Evolutionary conservation across 2,329 filamentous ascomycete genomes (phyloP).

Genomic region (Aspergillus caelatus): DNA sequence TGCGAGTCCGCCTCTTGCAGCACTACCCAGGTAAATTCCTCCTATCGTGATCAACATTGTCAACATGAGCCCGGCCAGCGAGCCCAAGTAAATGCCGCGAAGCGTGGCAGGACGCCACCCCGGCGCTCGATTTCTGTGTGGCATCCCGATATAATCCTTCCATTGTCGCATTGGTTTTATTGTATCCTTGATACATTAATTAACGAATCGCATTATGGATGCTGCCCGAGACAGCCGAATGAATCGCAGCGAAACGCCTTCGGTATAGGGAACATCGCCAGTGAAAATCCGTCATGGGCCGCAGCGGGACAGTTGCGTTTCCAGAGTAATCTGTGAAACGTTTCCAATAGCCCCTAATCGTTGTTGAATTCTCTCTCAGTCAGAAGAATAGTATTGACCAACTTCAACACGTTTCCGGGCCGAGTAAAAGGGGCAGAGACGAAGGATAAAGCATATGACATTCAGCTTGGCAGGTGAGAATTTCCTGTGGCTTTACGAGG

Average conservation of each 20-base stretch:
- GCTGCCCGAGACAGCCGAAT: background rate
- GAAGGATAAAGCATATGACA: background rate
- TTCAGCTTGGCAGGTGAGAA: background rate
- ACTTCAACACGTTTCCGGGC: background rate
- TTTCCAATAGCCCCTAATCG: no score
- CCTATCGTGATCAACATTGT: constrained; percentile 7
- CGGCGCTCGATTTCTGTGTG: background rate
- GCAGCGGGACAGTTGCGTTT: background rate
- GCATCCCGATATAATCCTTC: background rate
- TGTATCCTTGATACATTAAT: background rate
- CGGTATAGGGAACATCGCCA: background rate
- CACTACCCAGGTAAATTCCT: constrained; percentile 6
- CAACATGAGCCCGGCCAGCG: constrained; percentile 6
- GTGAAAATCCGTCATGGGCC: background rate
- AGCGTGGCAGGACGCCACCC: constrained; percentile 12
- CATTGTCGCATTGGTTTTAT: background rate
- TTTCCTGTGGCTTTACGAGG: background rate
- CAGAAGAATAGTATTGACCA: background rate
- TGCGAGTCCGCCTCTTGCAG: constrained; percentile 5
- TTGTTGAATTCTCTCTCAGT: background rate
- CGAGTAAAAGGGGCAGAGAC: background rate
- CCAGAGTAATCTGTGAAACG: background rate
- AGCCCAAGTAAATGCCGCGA: constrained; percentile 8
- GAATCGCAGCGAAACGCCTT: background rate
- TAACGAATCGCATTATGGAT: background rate